Base-by-base conservation (phyloP, 164 flowering plant genomes). In the Houttuynia cordata region DNA sequence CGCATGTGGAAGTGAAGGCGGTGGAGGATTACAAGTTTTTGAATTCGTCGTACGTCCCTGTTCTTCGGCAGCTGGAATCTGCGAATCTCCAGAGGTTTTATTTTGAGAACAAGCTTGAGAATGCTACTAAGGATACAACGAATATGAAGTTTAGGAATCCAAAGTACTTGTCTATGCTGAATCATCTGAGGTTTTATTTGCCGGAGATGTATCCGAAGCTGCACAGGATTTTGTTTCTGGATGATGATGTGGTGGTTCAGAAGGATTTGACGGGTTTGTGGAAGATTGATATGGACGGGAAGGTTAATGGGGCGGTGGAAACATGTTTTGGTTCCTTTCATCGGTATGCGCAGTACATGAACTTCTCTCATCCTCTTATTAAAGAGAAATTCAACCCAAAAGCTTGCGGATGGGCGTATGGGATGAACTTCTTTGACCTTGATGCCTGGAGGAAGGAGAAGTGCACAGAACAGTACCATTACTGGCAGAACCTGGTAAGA, bases 81-180 rank as follows among this genome's bases (percentile, higher is more conserved):
- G 73, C 75, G 0, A 73, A 73, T 7, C 45, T 69, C 58, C 72
- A 68, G 63, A 62, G 24, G 52, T 73, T 73, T 24, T 73, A 73
- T 58, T 73, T 73, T 49, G 73, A 73, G 55, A 73, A 73, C 45
- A 58, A 53, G 64, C 60, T 62, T 15, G 75, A 73, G 55, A 73
- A 73, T 63, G 75, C 75, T 17, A 73, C 75, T 0, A 69, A 73
- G 57, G 75, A 73, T 21, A 51, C 71, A 19, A 67, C 60, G 10
- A 68, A 72, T 21, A 56, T 72, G 69, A 72, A 72, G 53, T 72
- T 72, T 18, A 61, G 75, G 60, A 72, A 72, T 47, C 75, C 75
- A 4, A 72, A 72, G 59, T 72, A 72, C 45, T 49, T 68, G 18
- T 69, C 71, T 1, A 58, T 53, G 51, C 24, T 70, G 50, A 70